Base-by-base conservation (phyloP, 2,329 filamentous ascomycete species). In the Neoarthrinium moseri region DNA sequence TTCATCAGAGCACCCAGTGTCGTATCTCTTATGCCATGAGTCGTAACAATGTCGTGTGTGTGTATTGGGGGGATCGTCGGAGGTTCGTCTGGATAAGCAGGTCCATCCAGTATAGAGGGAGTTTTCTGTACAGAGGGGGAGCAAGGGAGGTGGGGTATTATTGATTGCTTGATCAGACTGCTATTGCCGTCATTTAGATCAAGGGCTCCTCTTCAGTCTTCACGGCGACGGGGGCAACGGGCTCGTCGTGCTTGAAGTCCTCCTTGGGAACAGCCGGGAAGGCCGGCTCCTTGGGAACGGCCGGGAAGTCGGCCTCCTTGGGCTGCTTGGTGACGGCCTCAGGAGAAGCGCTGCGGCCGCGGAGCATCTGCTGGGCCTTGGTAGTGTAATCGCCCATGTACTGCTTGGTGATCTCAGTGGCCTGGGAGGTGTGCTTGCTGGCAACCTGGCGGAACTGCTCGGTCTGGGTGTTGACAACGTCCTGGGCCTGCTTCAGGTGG, bases 351-450 rank as follows among this genome's bases (percentile, higher is more conserved):
- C 68, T 66, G 50, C 68, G 69, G 56, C 75, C 75, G 48, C 76
- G 74, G 55, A 86, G 73, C 62, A 85, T 71, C 56, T 79, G 72
- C 69, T 85, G 82, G 46, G 84, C 82, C 75, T 86, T 86, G 62
- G 75, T 72, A 22, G 81, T 81, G 66, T 86, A 84, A 60, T 87
- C 82, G 32, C 80, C 81, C 58, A 84, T 75, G 59, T 86, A 84
- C 63, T 84, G 77, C 75, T 86, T 86, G 59, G 82, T 81, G 32
- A 83, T 68, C 58, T 79, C 73, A 40, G 82, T 78, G 52, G 82
- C 80, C 56, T 82, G 77, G 42, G 76, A 72, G 38, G 83, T 82
- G 62, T 86, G 82, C 70, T 85, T 80, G 65, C 74, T 77, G 32
- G 83, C 82, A 47, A 83, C 71, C 46, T 71, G 68, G 58, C 80